phyloP scores from a whole-genome alignment of 306 rosid genomes.

The Lotus japonicus region DNA sequence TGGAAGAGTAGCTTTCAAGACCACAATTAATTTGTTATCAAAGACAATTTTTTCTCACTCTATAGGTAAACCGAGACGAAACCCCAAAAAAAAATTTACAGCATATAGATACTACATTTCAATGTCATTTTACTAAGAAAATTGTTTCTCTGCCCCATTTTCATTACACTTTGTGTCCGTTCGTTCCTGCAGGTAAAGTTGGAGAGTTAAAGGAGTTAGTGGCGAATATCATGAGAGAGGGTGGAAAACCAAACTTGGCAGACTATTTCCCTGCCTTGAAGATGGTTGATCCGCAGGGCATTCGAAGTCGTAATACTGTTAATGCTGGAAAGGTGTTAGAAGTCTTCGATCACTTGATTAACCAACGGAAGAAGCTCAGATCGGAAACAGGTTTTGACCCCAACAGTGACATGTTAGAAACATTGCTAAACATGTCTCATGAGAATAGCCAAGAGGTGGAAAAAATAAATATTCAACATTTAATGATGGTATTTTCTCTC shows the following conservation, averaged over 20 bases:
- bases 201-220: slow-evolving; percentile 11
- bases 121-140: too few relatives aligned
- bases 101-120: too few relatives aligned
- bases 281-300: neutral
- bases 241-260: slow-evolving; percentile 29
- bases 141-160: too few relatives aligned
- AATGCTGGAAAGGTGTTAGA: neutral
- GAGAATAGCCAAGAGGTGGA: neutral
- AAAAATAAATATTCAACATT: neutral
- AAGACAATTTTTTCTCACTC: slow-evolving; percentile 17
- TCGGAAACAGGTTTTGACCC: neutral
- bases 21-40: slow-evolving; percentile 22
- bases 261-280: slow-evolving; percentile 31
- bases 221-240: slow-evolving; percentile 21
- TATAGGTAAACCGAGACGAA: too few relatives aligned
- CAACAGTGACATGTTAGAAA: slow-evolving; percentile 23
- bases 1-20: slow-evolving; percentile 16
- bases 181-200: neutral
- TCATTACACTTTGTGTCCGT: too few relatives aligned
- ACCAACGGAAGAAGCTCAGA: neutral
- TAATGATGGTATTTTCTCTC: slow-evolving; percentile 13
- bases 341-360: neutral
- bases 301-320: neutral
- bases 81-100: too few relatives aligned
- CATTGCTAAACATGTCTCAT: slow-evolving; percentile 7